A percentile compares a stretch with the other conserved stretches of the same genome.
These are phyloP conservation scores for Silene vulgaris DNA, from an alignment of 179 eudicot genomes.

Conservation along the genomic window DNA sequence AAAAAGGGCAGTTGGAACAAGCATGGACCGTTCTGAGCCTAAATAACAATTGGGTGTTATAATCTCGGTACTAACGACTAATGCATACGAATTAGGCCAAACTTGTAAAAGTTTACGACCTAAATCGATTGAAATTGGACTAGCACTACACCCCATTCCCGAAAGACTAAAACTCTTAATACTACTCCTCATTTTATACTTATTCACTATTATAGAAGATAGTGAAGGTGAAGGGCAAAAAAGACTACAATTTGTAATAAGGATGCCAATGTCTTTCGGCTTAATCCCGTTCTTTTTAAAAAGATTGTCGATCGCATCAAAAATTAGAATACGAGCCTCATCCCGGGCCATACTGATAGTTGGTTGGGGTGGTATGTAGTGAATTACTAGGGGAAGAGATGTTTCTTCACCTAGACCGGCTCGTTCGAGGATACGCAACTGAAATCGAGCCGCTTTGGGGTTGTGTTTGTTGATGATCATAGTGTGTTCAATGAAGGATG, in stretches of 20 bases:
- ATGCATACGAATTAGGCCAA: slow-evolving; percentile 14
- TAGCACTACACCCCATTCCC: slow-evolving; percentile 19
- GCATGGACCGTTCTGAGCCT: slow-evolving; percentile 14
- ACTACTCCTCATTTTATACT: slow-evolving; percentile 18
- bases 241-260: slow-evolving; percentile 10
- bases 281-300: not conserved
- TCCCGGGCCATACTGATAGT: not conserved
- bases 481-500: slow-evolving; percentile 6
- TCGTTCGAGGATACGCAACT: slow-evolving; percentile 12
- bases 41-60: slow-evolving; percentile 1
- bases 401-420: slow-evolving; percentile 15
- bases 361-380: slow-evolving; percentile 7
- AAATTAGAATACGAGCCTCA: slow-evolving; percentile 6
- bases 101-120: not conserved
- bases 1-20: not conserved
- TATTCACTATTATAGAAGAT: slow-evolving; percentile 13
- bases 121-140: slow-evolving; percentile 9
- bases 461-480: not conserved
- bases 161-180: slow-evolving; percentile 17
- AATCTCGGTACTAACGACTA: slow-evolving; percentile 15
- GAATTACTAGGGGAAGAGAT: slow-evolving; percentile 1
- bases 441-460: slow-evolving; percentile 7
- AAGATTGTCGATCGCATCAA: not conserved
- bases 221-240: slow-evolving; percentile 14
- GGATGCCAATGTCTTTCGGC: slow-evolving; percentile 9